phyloP scores from a whole-genome alignment of 2,329 filamentous ascomycete species.

The Fusarium nelsonii region DNA sequence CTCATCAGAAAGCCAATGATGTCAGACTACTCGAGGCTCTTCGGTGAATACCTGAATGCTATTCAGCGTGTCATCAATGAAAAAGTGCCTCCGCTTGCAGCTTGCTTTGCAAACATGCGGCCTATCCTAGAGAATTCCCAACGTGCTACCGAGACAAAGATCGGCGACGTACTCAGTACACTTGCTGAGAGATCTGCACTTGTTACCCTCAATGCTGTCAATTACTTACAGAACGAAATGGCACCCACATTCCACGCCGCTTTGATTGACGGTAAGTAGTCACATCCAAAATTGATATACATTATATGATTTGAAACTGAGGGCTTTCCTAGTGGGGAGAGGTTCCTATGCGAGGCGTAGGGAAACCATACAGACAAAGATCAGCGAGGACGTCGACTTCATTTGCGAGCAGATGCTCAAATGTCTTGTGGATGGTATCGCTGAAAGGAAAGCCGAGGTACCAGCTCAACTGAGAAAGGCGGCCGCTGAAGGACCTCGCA shows the following conservation, averaged over 20 bases:
- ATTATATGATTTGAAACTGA: not conserved
- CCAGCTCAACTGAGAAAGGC: not conserved
- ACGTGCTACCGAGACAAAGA: not conserved
- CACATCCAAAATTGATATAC: not conserved
- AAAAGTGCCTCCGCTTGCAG: not conserved
- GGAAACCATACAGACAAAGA: not conserved
- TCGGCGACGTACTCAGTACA: not conserved
- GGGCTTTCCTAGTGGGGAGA: not conserved
- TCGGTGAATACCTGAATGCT: slow-evolving; percentile 3
- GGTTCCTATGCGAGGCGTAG: not conserved
- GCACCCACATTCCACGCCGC: not conserved
- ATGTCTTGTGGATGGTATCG: not conserved
- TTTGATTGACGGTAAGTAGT: not conserved
- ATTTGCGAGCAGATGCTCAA: not conserved
- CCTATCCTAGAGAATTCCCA: not conserved
- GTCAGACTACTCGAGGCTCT: not conserved
- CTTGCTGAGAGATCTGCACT: not conserved
- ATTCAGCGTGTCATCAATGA: slow-evolving; percentile 1
- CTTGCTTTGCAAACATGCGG: not conserved
- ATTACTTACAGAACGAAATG: not conserved
- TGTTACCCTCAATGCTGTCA: not conserved
- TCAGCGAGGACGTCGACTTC: not conserved
- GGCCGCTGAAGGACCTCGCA: not conserved
- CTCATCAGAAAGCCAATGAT: slow-evolving; percentile 4
- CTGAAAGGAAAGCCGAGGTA: not conserved